Base-by-base conservation (phyloP, 2,329 filamentous ascomycete genomes). In the Neonectria coccinea region DNA sequence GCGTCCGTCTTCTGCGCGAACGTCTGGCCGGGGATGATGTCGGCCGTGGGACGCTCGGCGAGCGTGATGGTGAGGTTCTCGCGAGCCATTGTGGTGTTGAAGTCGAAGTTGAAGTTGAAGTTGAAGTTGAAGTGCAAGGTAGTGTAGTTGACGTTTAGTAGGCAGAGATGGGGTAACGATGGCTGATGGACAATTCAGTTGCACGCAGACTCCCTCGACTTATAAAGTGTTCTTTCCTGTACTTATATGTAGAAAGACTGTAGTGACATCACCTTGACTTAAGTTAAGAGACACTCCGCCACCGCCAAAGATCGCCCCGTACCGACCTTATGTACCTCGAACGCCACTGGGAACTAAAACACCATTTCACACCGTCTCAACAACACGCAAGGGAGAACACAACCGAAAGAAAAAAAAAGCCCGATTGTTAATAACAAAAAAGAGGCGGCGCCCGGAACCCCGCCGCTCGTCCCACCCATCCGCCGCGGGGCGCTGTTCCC, bases 21-120 rank as follows among this genome's bases (percentile, higher is more conserved):
- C 14, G 91, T 92, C 75, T 88, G 78, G 64, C 89, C 89, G 3
- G 88, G 87, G 59, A 92, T 76, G 76, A 93, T 89, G 64, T 83
- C 78, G 57, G 77, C 82, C 58, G 78, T 83, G 10, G 91, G 91
- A 54, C 91, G 84, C 79, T 92, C 84, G 56, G 87, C 88, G 63
- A 93, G 86, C 66, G 87, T 82, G 66, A 91, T 80, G 44, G 82
- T 82, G 50, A 80, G 76, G 76, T 83, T 85, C 20, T 83, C 77
- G 53, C 76, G 78, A 47, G 77, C 72, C 82, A 85, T 85, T 50
- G 31, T 75, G 71, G 36, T 31, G 29, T 31, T 31, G 29, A 10
- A 31, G 25, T 25, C 6, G 29, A 10, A 31, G 25, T 25, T 25
- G 25, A 25, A 25, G 25, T 25, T 25, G 25, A 25, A 25, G 25